Evolutionary conservation across 1,139 yeast species (phyloP).

Genomic region (Torulaspora globosa): DNA sequence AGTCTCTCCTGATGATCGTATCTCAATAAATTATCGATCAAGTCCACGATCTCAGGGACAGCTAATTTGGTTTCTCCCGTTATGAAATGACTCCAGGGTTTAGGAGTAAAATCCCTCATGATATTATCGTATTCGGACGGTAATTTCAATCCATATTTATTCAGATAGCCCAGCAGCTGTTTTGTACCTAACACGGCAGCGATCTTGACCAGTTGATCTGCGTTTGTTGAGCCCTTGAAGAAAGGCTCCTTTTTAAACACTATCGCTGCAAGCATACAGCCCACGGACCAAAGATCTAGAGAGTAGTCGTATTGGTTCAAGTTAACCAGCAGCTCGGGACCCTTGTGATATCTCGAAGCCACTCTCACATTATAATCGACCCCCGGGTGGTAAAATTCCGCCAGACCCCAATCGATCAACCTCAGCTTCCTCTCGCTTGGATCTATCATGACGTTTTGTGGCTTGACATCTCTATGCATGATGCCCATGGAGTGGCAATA

Average conservation of each 20-base stretch:
- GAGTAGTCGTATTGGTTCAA: conserved; percentile 75
- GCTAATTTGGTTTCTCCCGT: conserved; percentile 53
- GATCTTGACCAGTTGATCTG: conserved; percentile 75
- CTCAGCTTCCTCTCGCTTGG: conserved; percentile 58
- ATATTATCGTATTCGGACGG: conserved; percentile 64
- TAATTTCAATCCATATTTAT: conserved; percentile 57
- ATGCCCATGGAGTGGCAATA: conserved; percentile 80
- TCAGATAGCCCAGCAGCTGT: conserved; percentile 54
- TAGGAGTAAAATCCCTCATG: conserved; percentile 60
- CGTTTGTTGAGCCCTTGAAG: conserved; percentile 73
- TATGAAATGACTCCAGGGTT: conserved; percentile 63
- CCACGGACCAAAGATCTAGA: conserved; percentile 76
- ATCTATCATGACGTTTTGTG: conserved; percentile 82
- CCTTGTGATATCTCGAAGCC: conserved; percentile 76
- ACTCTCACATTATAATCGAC: conserved; percentile 77
- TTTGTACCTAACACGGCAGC: conserved; percentile 74
- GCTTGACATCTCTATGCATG: conserved; percentile 80
- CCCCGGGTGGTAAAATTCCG: conserved; percentile 76
- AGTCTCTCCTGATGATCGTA: conserved; percentile 73
- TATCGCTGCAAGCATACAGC: conserved; percentile 75
- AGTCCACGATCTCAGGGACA: conserved; percentile 59
- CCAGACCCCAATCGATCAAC: conserved; percentile 80
- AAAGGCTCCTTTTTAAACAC: conserved; percentile 74
- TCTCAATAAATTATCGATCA: conserved; percentile 60
- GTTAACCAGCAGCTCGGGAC: conserved; percentile 72